Base-by-base conservation (phyloP, 2,329 filamentous ascomycete species). In the Fusarium sp. region DNA sequence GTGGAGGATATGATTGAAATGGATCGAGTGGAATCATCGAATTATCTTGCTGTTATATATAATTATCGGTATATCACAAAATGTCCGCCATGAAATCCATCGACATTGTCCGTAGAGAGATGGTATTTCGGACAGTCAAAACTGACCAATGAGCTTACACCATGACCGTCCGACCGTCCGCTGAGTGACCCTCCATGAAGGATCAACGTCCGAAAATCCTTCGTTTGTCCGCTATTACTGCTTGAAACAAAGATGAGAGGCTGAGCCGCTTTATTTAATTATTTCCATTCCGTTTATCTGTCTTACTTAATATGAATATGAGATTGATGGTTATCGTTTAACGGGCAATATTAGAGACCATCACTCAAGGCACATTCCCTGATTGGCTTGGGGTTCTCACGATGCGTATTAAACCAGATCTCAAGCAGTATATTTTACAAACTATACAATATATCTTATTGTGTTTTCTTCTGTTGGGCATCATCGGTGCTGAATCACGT, bases 111-210 rank as follows among this genome's bases (percentile, higher is more conserved):
- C 44, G 19, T 63, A 43, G 19, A 44, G 33, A 30, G 32, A 43
- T 38, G 25, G 32, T 50, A 52, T 67, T 30, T 28, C 38, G 46
- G 53, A 60, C 37, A 19, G 46, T 50, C 32, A 28, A 19, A 23
- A 33, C 19, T 37, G 70, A 38, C 70, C 70, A 73, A 73, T 71
- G 54, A 73, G 53, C 59, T 72, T 71, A 73, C 60, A 73, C 57
- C 57, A 30, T 54, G 59, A 65, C 62, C 16, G 46, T 65, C 59
- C 50, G 62, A 50, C 64, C 25, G 50, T 43, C 61, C 42, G 49
- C 30, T 65, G 40, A 43, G 32, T 37, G 53, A 69, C 52, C n/a
- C 38, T 52, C 57, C 42, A n/a, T 32, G 28, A 23, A 59, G 56
- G 56, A 59, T 46, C 32, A 44, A n/a, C 47, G 37, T 53, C 38